Percentiles rank a stretch among this genome's conserved stretches.
Evolutionary conservation across 2,329 filamentous ascomycete species (phyloP).

Genomic region (Arthrobotrys entomopaga): DNA sequence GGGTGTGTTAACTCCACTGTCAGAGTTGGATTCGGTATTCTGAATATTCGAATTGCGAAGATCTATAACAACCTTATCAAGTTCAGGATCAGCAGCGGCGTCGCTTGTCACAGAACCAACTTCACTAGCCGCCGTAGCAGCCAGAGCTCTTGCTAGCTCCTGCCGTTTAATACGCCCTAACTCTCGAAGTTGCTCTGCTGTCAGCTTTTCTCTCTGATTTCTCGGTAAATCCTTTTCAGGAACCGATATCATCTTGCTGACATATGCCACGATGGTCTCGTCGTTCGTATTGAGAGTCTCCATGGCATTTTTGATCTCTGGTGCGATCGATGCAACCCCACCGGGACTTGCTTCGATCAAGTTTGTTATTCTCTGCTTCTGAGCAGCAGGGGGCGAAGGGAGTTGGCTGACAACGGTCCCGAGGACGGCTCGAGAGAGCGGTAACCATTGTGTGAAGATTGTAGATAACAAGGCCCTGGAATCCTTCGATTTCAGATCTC

Average conservation of each 20-base stretch:
- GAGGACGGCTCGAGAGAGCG: slow-evolving; percentile 87
- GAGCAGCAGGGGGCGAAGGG: slow-evolving; percentile 82
- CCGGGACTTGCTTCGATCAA: slow-evolving; percentile 84
- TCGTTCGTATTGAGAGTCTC: slow-evolving; percentile 77
- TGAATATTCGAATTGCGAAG: slow-evolving; percentile 25
- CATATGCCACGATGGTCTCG: slow-evolving; percentile 88
- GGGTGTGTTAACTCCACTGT: slow-evolving; percentile 60
- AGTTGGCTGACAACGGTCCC: slow-evolving; percentile 94
- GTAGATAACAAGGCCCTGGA: slow-evolving; percentile 83
- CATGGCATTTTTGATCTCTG: slow-evolving; percentile 80
- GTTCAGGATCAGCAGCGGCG: slow-evolving; percentile 28
- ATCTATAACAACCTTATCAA: slow-evolving; percentile 34
- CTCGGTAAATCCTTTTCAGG: slow-evolving; percentile 90
- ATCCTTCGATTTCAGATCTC: slow-evolving; percentile 84
- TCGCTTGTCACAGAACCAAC: slow-evolving; percentile 28
- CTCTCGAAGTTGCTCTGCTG: slow-evolving; percentile 87
- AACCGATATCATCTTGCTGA: slow-evolving; percentile 98
- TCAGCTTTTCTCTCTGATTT: slow-evolving; percentile 83
- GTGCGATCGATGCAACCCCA: slow-evolving; percentile 72
- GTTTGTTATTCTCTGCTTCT: slow-evolving; percentile 80
- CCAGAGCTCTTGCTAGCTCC: slow-evolving; percentile 83
- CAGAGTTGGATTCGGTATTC: slow-evolving; percentile 10
- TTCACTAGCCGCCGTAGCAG: slow-evolving; percentile 62
- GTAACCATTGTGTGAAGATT: slow-evolving; percentile 89
- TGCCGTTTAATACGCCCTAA: slow-evolving; percentile 87